Evolutionary conservation across 495 filamentous ascomycete species (phyloP), one percentile per base, ranked within the genome.

Genomic region (Penicillium psychrofluorescens): DNA sequence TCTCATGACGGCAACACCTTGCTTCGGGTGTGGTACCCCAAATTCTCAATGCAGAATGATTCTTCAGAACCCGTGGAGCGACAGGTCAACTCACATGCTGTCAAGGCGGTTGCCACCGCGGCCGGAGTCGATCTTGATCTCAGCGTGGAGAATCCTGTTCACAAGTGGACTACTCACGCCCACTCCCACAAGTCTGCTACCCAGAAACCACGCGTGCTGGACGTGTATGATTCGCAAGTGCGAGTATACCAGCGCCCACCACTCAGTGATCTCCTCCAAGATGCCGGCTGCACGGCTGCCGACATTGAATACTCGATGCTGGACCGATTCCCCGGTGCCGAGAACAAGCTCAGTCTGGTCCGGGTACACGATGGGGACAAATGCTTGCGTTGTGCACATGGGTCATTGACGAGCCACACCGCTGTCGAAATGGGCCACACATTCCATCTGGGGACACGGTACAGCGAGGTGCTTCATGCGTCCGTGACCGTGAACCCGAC

Each of bases 381-480:
- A 11, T 98, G 92, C 52, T 79, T 85, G 0, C 66, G 74, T 14
- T 96, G 92, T 57, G 46, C 57, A 1, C 46, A 72, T 0, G 87
- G 88, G 2, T 64, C 49, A 6, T 67, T 96, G n/a, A 75, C 66
- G 13, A 68, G 83, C 7, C 80, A 84, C 35, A 79, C 71, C 38
- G 86, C 88, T 2, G 80, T 97, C 29, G 92, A 98, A 61, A 72
- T 98, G 0, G 92, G 88, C 9, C 92, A 98, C 60, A 96, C 92
- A 0, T 98, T 98, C 65, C 80, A 91, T 61, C 82, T 98, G 2
- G 90, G 91, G 12, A 91, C 86, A 1, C 77, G 90, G 27, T 98
- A 98, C 66, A 89, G 82, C 29, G 68, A 79, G 13, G 82, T 88
- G 0, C 71, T 97, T 4, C 62, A 76, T 16, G 85, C 86, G 1